Evolutionary conservation across 768 basidiomycete genomes (phyloP).

Genomic region (Termitomyces sp.): DNA sequence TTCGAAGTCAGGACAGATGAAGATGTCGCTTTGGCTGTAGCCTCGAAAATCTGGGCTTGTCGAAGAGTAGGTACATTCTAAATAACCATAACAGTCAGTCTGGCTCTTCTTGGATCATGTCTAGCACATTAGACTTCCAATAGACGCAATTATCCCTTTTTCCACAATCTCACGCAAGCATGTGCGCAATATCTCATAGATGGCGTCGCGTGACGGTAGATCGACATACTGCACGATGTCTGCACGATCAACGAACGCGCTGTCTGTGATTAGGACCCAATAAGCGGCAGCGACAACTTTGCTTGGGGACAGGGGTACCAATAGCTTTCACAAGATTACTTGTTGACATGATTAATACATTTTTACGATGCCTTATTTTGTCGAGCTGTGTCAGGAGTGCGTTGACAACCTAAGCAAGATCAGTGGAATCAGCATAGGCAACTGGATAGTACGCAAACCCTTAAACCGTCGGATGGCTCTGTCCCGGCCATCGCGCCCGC

Average conservation of each 20-base stretch:
- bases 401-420: conserved; percentile 76
- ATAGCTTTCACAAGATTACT: conserved; percentile 95
- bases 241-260: conserved; percentile 93
- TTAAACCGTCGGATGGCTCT: conserved; percentile 90
- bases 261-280: conserved; percentile 44
- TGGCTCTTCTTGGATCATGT: not conserved
- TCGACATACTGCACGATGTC: conserved; percentile 96
- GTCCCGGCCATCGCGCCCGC: conserved; percentile 93
- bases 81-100: conserved; percentile 2
- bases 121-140: conserved; percentile 38
- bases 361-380: conserved; percentile 88
- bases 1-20: conserved; percentile 1
- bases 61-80: conserved; percentile 60
- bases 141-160: conserved; percentile 59
- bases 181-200: conserved; percentile 86
- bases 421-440: not conserved
- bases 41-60: conserved; percentile 54
- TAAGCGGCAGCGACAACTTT: not conserved
- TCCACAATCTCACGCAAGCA: conserved; percentile 77
- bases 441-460: conserved; percentile 37
- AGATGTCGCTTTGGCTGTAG: conserved; percentile 26
- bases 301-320: conserved; percentile 42
- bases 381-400: conserved; percentile 96
- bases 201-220: conserved; percentile 82
- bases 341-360: conserved; percentile 94